Conservation (phyloP, 140 eudicot species). For the Bidens hawaiensis region DNA sequence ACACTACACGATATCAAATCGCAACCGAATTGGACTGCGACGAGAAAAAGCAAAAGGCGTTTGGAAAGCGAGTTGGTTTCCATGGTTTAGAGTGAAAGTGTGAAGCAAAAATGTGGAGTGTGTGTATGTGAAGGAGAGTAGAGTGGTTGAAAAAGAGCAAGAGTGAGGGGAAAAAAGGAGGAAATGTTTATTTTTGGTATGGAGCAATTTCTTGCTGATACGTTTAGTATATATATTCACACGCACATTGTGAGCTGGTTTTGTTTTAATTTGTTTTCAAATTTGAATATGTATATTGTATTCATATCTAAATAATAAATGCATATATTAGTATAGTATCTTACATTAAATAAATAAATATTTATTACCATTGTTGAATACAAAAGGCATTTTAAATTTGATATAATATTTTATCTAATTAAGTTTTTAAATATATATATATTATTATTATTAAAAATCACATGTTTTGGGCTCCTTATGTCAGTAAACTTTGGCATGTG, state of each 20-base stretch:
- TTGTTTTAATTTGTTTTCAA: background rate
- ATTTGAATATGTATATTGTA: too few species aligned
- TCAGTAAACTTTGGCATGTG: background rate
- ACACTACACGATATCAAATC: conserved; percentile 36
- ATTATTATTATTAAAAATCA: too few species aligned
- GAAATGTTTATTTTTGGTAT: background rate
- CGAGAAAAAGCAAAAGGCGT: conserved; percentile 18
- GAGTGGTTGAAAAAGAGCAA: conserved; percentile 37
- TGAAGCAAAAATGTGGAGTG: conserved; percentile 1
- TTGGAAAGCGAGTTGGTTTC: conserved; percentile 35
- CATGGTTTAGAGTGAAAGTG: conserved; percentile 22
- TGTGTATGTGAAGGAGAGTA: conserved; percentile 13
- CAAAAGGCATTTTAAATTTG: too few species aligned
- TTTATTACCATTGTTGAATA: too few species aligned
- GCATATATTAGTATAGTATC: too few species aligned
- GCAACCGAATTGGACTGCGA: conserved; percentile 23
- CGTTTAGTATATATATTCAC: conserved; percentile 25
- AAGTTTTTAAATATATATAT: too few species aligned
- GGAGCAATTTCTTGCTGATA: conserved; percentile 25
- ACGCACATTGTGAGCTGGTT: conserved; percentile 21
- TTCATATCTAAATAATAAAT: too few species aligned
- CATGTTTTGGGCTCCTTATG: background rate
- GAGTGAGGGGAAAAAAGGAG: conserved; percentile 32
- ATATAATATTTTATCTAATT: too few species aligned
- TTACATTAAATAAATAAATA: too few species aligned